A percentile compares a stretch with the other conserved stretches of the same genome.
Conservation (phyloP, 2,329 filamentous ascomycete genomes). For the Tolypocladium nubicola region DNA sequence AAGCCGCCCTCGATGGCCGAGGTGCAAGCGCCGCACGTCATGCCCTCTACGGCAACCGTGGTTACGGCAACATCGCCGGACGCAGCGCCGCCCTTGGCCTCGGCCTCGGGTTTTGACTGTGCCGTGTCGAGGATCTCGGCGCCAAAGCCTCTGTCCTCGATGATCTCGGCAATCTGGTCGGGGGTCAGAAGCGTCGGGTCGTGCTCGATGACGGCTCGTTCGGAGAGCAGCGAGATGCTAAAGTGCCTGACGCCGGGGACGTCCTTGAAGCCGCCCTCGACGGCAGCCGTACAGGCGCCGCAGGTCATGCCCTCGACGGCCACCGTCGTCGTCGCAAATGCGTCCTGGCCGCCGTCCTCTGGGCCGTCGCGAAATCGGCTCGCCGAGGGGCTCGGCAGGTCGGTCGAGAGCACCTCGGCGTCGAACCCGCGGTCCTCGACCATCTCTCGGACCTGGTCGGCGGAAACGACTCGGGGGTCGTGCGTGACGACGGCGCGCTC, state of each 20-base stretch:
- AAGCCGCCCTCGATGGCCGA: conserved; percentile 83
- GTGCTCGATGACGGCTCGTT: conserved; percentile 78
- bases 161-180: conserved; percentile 46
- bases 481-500: conserved; percentile 92
- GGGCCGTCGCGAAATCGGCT: conserved; percentile 24
- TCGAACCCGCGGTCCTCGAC: conserved; percentile 92
- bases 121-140: conserved; percentile 67
- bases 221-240: conserved; percentile 74
- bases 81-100: conserved; percentile 17
- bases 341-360: conserved; percentile 21
- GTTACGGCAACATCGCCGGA: conserved; percentile 50
- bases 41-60: conserved; percentile 83
- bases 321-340: conserved; percentile 58
- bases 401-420: conserved; percentile 75
- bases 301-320: conserved; percentile 85
- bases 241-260: conserved; percentile 64
- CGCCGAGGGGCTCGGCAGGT: conserved; percentile 49
- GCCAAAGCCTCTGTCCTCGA: conserved; percentile 68
- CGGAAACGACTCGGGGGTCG: conserved; percentile 61
- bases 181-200: conserved; percentile 46
- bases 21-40: conserved; percentile 96
- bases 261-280: conserved; percentile 71
- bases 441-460: conserved; percentile 69
- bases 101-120: conserved; percentile 22
- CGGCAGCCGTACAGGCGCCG: conserved; percentile 76